These are phyloP conservation scores for Boletus bicolor DNA, from an alignment of 768 basidiomycete species.

Conservation along the genomic window DNA sequence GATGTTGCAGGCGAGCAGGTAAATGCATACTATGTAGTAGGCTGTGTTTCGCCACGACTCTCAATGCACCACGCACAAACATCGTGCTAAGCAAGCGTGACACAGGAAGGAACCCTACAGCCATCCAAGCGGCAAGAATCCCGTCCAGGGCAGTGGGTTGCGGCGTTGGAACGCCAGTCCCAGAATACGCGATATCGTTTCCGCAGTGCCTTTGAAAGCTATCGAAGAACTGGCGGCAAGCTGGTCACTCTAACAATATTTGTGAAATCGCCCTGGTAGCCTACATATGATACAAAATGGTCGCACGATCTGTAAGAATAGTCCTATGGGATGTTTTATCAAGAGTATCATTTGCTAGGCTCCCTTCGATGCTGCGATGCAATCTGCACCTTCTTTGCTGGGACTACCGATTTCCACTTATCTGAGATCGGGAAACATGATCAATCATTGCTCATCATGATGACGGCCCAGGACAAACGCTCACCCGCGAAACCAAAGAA, in stretches of 20 bases:
- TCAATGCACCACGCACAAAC: not conserved
- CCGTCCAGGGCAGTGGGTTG: not conserved
- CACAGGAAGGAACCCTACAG: not conserved
- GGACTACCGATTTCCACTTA: conserved; percentile 22
- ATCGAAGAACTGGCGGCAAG: not conserved
- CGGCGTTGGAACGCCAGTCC: too few species aligned
- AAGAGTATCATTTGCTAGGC: conserved; percentile 1
- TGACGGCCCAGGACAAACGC: not conserved
- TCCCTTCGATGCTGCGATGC: conserved; percentile 7
- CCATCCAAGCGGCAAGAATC: not conserved
- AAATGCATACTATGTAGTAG: too few species aligned
- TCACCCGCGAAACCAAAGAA: conserved; percentile 24
- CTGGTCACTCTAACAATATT: not conserved
- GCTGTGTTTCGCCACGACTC: not conserved
- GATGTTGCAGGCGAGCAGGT: too few species aligned
- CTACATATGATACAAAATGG: conserved; percentile 5
- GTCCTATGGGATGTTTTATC: not conserved
- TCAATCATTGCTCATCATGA: not conserved
- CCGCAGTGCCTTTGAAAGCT: not conserved
- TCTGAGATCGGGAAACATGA: conserved; percentile 7
- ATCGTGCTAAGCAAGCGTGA: not conserved
- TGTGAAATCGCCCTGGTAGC: not conserved
- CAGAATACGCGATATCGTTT: not conserved
- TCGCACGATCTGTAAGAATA: not conserved
- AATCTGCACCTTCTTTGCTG: conserved; percentile 22